Base-by-base conservation (phyloP, 2,329 filamentous ascomycete species). In the Alternaria burnsii region DNA sequence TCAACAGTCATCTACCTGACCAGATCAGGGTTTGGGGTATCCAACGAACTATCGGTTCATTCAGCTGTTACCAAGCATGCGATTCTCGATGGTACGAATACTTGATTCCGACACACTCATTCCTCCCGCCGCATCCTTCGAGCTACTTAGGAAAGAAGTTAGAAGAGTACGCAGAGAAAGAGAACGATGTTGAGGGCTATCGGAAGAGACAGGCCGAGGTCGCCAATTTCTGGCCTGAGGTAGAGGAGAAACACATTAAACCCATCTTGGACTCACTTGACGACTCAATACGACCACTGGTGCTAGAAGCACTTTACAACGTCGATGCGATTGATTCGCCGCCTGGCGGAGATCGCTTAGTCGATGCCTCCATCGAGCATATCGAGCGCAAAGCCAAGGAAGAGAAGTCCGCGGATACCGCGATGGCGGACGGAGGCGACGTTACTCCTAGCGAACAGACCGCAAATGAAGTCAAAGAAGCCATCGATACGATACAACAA, bases 21-120 rank as follows among this genome's bases (percentile, higher is more conserved):
- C 95, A 99, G 81, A 99, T 99, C 66, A 88, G 95, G 52, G 87
- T 99, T 3, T 99, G 95, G 95, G 95, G 93, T 4, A 93, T 97
- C 63, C 89, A 96, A 78, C 85, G 93, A 52, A 96, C 94, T 1
- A 94, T 90, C 75, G 94, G 94, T 67, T 88, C 89, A 68, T 99
- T 98, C 83, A 97, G 92, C 79, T 94, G 92, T 80, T 99, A 99
- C 80, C 91, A 97, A 76, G 87, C 92, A 57, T 97, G 94, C 80
- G 95, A 99, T 79, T 97, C 93, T 26, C 86, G 95, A 69, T 96
- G 94, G 85, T 99, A 99, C 80, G 95, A 99, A 81, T 99, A 99
- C 76, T 84, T 99, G 53, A 92, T 99, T 78, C 95, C 95, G 3
- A 95, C 91, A 42, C 93, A 98, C 79, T 93, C 91, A 58, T 91